phyloP scores from a whole-genome alignment of 805 yeast species.

The Saccharomycopsis babjevae region DNA sequence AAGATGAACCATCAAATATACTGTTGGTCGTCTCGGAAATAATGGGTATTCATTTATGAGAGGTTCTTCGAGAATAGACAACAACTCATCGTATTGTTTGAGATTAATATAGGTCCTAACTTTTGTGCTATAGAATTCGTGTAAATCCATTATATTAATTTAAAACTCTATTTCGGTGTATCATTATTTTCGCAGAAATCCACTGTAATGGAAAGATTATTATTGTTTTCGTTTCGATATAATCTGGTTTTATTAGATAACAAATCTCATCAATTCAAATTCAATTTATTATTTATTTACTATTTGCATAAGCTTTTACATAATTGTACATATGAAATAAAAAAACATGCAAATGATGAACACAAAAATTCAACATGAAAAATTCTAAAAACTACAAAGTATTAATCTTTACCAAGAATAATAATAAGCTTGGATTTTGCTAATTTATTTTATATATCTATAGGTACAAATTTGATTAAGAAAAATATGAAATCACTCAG shows the following conservation, averaged over 20 bases:
- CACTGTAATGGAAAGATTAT: no score
- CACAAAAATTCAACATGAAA: not conserved
- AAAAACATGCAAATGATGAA: not conserved
- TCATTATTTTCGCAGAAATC: not conserved
- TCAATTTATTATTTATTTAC: no score
- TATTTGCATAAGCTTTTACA: not conserved
- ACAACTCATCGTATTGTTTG: conserved; percentile 24
- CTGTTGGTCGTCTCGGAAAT: not conserved
- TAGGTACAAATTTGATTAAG: no score
- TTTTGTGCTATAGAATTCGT: not conserved
- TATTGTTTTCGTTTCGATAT: no score
- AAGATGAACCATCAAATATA: not conserved
- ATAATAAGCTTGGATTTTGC: no score
- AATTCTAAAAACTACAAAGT: not conserved
- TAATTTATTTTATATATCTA: no score
- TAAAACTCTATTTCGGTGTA: not conserved
- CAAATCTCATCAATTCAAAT: no score
- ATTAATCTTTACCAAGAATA: no score
- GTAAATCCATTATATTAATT: not conserved
- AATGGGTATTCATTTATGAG: not conserved
- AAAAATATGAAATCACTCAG: no score
- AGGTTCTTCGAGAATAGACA: conserved; percentile 23
- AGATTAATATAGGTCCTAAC: conserved; percentile 19
- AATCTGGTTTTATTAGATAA: no score
- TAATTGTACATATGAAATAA: not conserved